Evolutionary conservation across 345 rosid species (phyloP).

Genomic region (Gossypium longicalyx): DNA sequence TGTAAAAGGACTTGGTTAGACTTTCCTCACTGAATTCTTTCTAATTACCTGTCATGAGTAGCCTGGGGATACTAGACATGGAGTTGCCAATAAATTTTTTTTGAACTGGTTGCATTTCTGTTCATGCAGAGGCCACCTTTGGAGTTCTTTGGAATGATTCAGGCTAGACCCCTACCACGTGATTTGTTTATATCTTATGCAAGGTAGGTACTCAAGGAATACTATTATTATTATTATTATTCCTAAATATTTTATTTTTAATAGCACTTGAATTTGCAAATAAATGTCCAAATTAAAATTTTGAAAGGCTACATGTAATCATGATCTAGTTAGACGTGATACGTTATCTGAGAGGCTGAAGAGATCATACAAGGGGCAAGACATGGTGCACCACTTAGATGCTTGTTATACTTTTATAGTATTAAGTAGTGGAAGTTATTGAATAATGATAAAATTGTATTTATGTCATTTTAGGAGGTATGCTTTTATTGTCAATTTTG

Average conservation of each 20-base stretch:
- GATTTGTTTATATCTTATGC: constrained; percentile 76
- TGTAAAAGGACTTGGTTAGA: background rate
- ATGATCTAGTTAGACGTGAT: background rate
- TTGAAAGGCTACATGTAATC: background rate
- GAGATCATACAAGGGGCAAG: background rate
- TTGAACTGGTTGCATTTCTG: constrained; percentile 14
- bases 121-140: constrained; percentile 67
- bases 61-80: background rate
- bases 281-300: constrained; percentile 5
- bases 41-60: background rate
- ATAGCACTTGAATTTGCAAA: background rate
- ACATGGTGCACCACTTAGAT: background rate
- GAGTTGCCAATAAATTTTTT: background rate
- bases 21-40: background rate
- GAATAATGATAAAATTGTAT: background rate
- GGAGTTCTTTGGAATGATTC: constrained; percentile 88
- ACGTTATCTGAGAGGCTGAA: background rate
- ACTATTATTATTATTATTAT: background rate
- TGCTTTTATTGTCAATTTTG: background rate
- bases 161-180: constrained; percentile 77
- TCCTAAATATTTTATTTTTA: constrained; percentile 1
- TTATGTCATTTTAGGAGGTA: background rate
- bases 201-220: constrained; percentile 39
- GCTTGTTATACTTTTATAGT: background rate
- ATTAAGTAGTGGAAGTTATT: background rate